Evolutionary conservation across 2,329 filamentous ascomycete genomes (phyloP), one percentile per base, ranked within the genome.

Genomic region (Chaetomium sp.): DNA sequence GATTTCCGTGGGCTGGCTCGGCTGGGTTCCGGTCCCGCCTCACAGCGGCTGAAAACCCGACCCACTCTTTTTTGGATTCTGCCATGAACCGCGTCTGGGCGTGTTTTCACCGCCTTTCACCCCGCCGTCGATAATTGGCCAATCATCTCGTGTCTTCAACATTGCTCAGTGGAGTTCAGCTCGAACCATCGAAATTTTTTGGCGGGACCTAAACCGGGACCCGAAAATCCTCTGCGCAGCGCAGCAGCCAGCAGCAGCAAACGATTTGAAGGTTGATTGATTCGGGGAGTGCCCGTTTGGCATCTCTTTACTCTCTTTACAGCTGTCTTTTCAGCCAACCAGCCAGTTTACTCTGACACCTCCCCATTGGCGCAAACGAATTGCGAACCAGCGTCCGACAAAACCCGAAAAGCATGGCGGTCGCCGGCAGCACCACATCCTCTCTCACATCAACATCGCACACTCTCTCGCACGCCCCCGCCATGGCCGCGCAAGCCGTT

Each of bases 361-460:
- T 27, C 19, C 19, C 19, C 19, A 27, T 27, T 27, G 19, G 19
- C 19, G 19, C 19, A 27, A 27, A 27, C 19, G 19, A 27, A 27
- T 27, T 27, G 19, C 19, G 19, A 27, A 27, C 19, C 19, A 27
- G 19, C 19, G 19, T 27, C 19, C 19, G 19, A 27, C 19, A 27
- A 27, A 27, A 27, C 19, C 19, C 19, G 19, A 27, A 27, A 60
- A 61, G 54, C 32, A 71, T 70, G 69, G 67, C 68, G 47, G 65
- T 63, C 38, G 70, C 72, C 60, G 69, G 69, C 64, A 79, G 77
- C 70, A 79, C 76, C 49, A 78, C 78, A 58, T 85, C 83, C 60
- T 83, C 81, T 58, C 75, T 81, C 65, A 84, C 82, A 55, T 84
- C 81, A 40, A 83, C 82, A 57, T 86, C 83, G 5, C 80, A 86